phyloP scores from a whole-genome alignment of 164 flowering plant species.

The Houttuynia cordata region DNA sequence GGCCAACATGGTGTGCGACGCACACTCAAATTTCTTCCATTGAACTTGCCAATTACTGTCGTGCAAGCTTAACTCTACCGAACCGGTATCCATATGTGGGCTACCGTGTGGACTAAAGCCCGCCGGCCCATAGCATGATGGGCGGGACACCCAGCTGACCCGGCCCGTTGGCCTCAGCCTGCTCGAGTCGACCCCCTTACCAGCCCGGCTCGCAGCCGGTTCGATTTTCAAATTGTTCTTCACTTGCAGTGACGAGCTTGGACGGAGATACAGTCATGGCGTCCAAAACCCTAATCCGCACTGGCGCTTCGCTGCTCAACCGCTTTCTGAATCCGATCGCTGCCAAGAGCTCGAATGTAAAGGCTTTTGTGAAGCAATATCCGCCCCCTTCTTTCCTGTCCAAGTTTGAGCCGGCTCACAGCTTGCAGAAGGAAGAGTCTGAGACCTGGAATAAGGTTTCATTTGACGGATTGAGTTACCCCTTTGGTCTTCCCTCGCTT shows the following conservation, averaged over 20 bases:
- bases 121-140: too few relatives aligned
- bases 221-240: too few relatives aligned
- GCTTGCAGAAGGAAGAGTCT: not conserved
- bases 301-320: not conserved
- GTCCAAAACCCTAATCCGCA: not conserved
- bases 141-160: too few relatives aligned
- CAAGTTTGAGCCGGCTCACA: not conserved
- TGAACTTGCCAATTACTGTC: too few relatives aligned
- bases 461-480: not conserved
- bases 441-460: not conserved
- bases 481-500: conserved; percentile 2
- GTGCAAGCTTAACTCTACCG: too few relatives aligned
- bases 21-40: too few relatives aligned
- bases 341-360: not conserved
- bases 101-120: too few relatives aligned
- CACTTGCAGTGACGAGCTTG: not conserved
- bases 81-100: too few relatives aligned
- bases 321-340: not conserved
- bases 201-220: not conserved
- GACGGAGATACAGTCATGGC: not conserved
- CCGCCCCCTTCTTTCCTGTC: not conserved
- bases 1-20: too few relatives aligned
- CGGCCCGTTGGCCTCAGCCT: too few relatives aligned
- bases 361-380: not conserved
- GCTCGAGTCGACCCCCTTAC: not conserved